These are phyloP conservation scores for Thalassiosira oceanica DNA, from an alignment of 352 stramenopile genomes.

Conservation along the genomic window DNA sequence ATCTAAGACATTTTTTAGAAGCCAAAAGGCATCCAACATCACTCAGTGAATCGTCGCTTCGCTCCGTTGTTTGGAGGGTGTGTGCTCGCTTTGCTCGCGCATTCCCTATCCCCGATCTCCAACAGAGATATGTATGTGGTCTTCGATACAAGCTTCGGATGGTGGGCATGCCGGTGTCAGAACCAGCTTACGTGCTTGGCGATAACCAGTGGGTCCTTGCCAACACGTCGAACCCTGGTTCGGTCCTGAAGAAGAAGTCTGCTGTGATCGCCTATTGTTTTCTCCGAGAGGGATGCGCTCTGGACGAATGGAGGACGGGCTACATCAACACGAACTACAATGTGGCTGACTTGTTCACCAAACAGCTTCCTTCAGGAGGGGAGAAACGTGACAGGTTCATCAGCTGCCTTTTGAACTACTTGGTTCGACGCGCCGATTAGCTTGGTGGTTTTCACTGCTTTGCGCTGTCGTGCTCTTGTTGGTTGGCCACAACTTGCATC, in stretches of 20 bases:
- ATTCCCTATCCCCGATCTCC: too few species aligned
- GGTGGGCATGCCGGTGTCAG: conserved; percentile 19
- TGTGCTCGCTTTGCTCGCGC: too few species aligned
- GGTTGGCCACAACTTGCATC: too few species aligned
- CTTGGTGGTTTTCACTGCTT: too few species aligned
- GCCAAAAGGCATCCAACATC: too few species aligned
- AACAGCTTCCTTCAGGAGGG: conserved; percentile 19
- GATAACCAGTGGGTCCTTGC: conserved; percentile 11
- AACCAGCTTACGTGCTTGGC: conserved; percentile 13
- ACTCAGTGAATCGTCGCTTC: too few species aligned
- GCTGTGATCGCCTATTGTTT: conserved; percentile 39
- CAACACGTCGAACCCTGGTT: conserved; percentile 12
- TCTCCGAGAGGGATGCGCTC: conserved; percentile 10
- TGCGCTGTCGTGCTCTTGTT: too few species aligned
- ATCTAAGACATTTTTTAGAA: too few species aligned
- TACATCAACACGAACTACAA: conserved; percentile 51
- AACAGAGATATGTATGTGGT: conserved; percentile 4
- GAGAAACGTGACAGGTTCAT: too few species aligned
- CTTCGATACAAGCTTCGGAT: conserved; percentile 49
- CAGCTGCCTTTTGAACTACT: too few species aligned
- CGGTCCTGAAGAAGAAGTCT: conserved; percentile 32
- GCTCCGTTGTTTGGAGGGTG: too few species aligned
- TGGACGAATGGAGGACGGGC: conserved; percentile 16
- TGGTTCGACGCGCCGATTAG: too few species aligned
- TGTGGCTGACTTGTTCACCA: conserved; percentile 38